A percentile compares a stretch with the other conserved stretches of the same genome.
These are phyloP conservation scores for Stagonosporopsis rhizophila DNA, from an alignment of 2,329 filamentous ascomycete species.

Conservation along the genomic window DNA sequence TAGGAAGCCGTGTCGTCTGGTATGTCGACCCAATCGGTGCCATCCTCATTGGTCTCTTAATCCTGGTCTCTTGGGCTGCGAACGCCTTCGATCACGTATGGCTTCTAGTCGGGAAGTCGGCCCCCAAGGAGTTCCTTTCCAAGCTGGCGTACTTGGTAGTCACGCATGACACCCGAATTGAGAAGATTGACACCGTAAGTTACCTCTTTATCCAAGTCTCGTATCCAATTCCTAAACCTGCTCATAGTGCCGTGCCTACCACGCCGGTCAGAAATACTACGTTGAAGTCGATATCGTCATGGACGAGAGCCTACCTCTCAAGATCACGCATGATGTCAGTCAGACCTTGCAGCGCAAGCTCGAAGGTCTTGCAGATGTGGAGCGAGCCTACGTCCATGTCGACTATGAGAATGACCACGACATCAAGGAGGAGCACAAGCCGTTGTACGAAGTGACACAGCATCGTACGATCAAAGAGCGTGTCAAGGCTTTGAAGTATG, in stretches of 20 bases:
- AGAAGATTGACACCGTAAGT: slow-evolving; percentile 63
- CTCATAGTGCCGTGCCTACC: slow-evolving; percentile 62
- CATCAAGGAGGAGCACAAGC: slow-evolving; percentile 50
- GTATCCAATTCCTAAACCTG: slow-evolving; percentile 22
- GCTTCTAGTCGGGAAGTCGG: slow-evolving; percentile 67
- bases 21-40: slow-evolving; percentile 68
- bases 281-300: slow-evolving; percentile 70
- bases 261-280: slow-evolving; percentile 67
- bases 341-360: slow-evolving; percentile 68
- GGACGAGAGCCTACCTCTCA: slow-evolving; percentile 62
- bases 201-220: neutral
- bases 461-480: slow-evolving; percentile 44
- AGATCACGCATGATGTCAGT: slow-evolving; percentile 66
- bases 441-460: slow-evolving; percentile 46
- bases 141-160: slow-evolving; percentile 64
- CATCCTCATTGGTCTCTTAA: slow-evolving; percentile 66
- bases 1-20: slow-evolving; percentile 62
- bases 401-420: slow-evolving; percentile 55
- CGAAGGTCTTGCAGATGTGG: slow-evolving; percentile 55
- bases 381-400: slow-evolving; percentile 59
- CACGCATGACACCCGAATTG: slow-evolving; percentile 62
- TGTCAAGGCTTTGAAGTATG: slow-evolving; percentile 34
- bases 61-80: slow-evolving; percentile 66
- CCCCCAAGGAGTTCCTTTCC: slow-evolving; percentile 63
- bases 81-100: slow-evolving; percentile 69